phyloP scores from a whole-genome alignment of 2,329 filamentous ascomycete genomes.

The Penicillium sp. region DNA sequence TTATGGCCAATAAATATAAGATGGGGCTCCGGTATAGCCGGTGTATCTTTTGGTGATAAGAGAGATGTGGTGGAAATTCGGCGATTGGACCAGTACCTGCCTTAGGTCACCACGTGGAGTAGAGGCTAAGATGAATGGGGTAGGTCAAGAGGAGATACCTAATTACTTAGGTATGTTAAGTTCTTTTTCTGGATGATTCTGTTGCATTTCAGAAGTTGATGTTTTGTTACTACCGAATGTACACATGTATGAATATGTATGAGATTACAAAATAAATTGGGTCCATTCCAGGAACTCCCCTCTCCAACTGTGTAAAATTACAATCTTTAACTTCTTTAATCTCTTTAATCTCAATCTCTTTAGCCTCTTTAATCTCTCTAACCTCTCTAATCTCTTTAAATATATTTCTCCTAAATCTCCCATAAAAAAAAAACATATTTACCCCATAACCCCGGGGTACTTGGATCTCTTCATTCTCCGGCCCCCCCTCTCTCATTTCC shows the following conservation, averaged over 20 bases:
- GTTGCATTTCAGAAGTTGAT: background rate
- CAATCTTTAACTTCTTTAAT: constrained; percentile 6
- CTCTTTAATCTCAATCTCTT: constrained; percentile 10
- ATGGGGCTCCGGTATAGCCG: constrained; percentile 7
- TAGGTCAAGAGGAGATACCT: background rate
- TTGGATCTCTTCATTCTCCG: constrained; percentile 14
- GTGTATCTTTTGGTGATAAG: background rate
- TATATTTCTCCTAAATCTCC: background rate
- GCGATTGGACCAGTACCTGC: constrained; percentile 22
- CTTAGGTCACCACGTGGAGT: constrained; percentile 25
- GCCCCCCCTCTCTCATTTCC: constrained; percentile 18
- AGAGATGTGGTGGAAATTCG: background rate
- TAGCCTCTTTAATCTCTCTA: constrained; percentile 11
- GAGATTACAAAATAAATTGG: constrained; percentile 1
- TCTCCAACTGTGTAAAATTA: background rate
- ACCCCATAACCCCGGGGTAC: background rate
- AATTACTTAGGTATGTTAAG: background rate
- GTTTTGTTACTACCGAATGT: too few relatives aligned
- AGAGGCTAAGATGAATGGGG: constrained; percentile 8
- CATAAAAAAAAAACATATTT: background rate
- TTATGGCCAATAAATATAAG: background rate
- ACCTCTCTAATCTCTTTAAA: constrained; percentile 10
- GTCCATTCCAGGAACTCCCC: background rate
- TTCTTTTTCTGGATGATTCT: constrained; percentile 11
- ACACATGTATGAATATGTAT: background rate